Evolutionary conservation across 371 early-diverging fungal genomes (phyloP).

Genomic region (Sporodiniella umbellata): DNA sequence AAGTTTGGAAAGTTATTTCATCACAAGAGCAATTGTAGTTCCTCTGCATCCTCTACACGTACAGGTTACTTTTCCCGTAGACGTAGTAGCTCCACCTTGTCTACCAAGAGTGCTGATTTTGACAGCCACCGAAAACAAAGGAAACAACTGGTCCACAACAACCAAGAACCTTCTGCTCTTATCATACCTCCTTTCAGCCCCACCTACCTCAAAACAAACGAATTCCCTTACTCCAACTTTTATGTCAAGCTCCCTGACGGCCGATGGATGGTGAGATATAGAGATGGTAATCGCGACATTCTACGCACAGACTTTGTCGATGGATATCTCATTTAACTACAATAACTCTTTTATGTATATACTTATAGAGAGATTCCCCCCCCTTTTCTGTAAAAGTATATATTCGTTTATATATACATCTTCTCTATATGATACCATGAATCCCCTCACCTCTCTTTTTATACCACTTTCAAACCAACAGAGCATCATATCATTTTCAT

Average conservation of each 20-base stretch:
- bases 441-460: background rate
- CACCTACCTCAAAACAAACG: conserved; percentile 37
- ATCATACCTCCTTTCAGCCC: conserved; percentile 48
- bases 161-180: conserved; percentile 4
- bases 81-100: conserved; percentile 15
- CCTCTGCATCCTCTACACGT: background rate
- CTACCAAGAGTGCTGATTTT: conserved; percentile 9
- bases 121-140: conserved; percentile 13
- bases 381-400: no score
- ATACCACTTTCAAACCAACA: background rate
- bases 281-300: conserved; percentile 44
- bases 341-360: no score
- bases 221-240: conserved; percentile 52
- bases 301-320: conserved; percentile 44
- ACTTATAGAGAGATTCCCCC: no score
- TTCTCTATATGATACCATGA: background rate
- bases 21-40: background rate
- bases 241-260: conserved; percentile 47
- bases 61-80: conserved; percentile 3
- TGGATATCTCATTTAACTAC: conserved; percentile 27
- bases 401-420: background rate
- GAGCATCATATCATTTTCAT: no score
- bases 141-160: conserved; percentile 15
- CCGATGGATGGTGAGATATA: conserved; percentile 43
- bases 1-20: conserved; percentile 13